phyloP scores from a whole-genome alignment of 805 yeast species.

The Saturnispora sekii region DNA sequence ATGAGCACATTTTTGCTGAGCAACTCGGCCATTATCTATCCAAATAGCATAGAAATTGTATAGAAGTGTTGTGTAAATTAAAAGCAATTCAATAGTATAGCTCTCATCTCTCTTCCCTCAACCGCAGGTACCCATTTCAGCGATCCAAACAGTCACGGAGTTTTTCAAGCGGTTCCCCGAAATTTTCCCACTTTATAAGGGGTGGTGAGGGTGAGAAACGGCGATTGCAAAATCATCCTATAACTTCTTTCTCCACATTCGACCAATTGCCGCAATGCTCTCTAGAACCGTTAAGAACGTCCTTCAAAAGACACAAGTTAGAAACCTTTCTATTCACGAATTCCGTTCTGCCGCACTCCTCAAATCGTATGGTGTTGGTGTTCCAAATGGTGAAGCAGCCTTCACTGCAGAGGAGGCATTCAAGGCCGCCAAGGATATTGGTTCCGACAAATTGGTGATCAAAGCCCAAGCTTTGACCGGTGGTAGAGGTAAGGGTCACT shows the following conservation, averaged over 20 bases:
- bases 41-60: too few relatives aligned
- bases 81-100: too few relatives aligned
- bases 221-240: not conserved
- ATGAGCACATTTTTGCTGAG: not conserved
- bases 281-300: slow-evolving; percentile 3
- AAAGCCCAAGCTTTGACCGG: slow-evolving; percentile 99
- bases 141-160: slow-evolving; percentile 11
- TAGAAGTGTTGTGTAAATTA: too few relatives aligned
- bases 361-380: slow-evolving; percentile 73
- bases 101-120: too few relatives aligned
- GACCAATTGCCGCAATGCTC: not conserved
- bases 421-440: slow-evolving; percentile 67
- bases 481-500: slow-evolving; percentile 99
- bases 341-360: slow-evolving; percentile 88
- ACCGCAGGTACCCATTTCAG: too few relatives aligned
- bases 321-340: slow-evolving; percentile 89
- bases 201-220: too few relatives aligned
- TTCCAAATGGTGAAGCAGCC: slow-evolving; percentile 88
- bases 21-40: not conserved
- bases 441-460: slow-evolving; percentile 76
- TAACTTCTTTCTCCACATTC: not conserved
- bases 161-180: slow-evolving; percentile 8
- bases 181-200: not conserved
- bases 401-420: slow-evolving; percentile 82
- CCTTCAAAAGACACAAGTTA: slow-evolving; percentile 24